Evolutionary conservation across 2,329 filamentous ascomycete genomes (phyloP).

Genomic region (Cryphonectria nitschkei): DNA sequence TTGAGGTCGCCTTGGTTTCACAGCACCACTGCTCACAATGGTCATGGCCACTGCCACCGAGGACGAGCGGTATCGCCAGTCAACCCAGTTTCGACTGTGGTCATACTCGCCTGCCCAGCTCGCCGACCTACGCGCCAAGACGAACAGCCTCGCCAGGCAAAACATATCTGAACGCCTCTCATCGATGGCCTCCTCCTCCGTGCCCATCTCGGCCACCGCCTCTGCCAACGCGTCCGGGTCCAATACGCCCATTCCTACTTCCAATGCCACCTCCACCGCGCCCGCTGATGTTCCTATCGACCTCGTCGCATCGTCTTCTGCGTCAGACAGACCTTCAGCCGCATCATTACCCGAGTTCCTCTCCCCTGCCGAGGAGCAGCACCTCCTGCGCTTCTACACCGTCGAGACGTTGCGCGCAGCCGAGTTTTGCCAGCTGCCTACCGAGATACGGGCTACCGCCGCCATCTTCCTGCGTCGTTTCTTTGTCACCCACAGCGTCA

Average conservation of each 20-base stretch:
- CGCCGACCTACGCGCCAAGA: slow-evolving; percentile 71
- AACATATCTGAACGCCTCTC: slow-evolving; percentile 64
- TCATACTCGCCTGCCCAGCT: slow-evolving; percentile 81
- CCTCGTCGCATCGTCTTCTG: slow-evolving; percentile 8
- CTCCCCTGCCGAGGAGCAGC: slow-evolving; percentile 80
- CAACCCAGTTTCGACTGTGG: slow-evolving; percentile 91
- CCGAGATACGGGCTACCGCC: slow-evolving; percentile 69
- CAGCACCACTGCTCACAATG: slow-evolving; percentile 5
- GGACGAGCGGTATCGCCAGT: slow-evolving; percentile 87
- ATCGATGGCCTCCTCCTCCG: slow-evolving; percentile 46
- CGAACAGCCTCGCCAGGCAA: slow-evolving; percentile 72
- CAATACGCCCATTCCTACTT: slow-evolving; percentile 37
- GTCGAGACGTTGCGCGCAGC: slow-evolving; percentile 61
- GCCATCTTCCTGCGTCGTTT: slow-evolving; percentile 91
- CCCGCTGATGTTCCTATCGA: slow-evolving; percentile 26
- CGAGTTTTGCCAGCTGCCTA: slow-evolving; percentile 55
- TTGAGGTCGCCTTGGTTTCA: background rate
- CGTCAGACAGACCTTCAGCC: slow-evolving; percentile 28
- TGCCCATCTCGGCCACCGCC: slow-evolving; percentile 43
- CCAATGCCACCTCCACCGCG: slow-evolving; percentile 36
- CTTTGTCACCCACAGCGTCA: slow-evolving; percentile 92
- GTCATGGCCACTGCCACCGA: slow-evolving; percentile 75
- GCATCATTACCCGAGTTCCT: slow-evolving; percentile 72
- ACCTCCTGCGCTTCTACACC: slow-evolving; percentile 78
- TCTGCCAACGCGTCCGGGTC: slow-evolving; percentile 34